A percentile compares a stretch with the other conserved stretches of the same genome.
phyloP scores from a whole-genome alignment of 306 rosid species.

The Benincasa hispida region DNA sequence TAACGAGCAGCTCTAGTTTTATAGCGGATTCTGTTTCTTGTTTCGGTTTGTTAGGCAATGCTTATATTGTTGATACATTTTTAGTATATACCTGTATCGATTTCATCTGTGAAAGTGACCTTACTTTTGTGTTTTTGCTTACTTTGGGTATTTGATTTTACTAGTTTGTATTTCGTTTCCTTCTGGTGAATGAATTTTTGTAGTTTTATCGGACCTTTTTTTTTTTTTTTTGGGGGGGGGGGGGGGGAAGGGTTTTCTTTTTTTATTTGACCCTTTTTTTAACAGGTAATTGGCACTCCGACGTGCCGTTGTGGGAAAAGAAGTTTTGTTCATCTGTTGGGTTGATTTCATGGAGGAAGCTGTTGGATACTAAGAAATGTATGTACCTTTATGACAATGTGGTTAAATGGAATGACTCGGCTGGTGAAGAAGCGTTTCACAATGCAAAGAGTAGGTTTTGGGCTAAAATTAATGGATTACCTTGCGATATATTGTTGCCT shows the following conservation, averaged over 20 bases:
- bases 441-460: constrained; percentile 65
- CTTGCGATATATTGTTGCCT: constrained; percentile 36
- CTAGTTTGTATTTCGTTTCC: constrained; percentile 1
- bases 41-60: background rate
- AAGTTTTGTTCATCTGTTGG: constrained; percentile 47
- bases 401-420: constrained; percentile 66
- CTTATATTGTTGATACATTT: background rate
- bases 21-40: background rate
- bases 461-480: constrained; percentile 38
- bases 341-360: constrained; percentile 51
- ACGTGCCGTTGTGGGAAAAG: constrained; percentile 71
- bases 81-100: background rate
- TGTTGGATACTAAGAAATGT: constrained; percentile 44
- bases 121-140: background rate
- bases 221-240: background rate
- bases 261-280: background rate
- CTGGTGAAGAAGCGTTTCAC: constrained; percentile 64
- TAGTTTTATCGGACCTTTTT: background rate
- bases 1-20: background rate
- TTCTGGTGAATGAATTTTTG: constrained; percentile 1
- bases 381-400: constrained; percentile 36
- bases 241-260: too few species aligned
- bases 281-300: constrained; percentile 27
- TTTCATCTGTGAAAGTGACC: background rate
- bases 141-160: constrained; percentile 6